These are phyloP conservation scores for Dictyophora rubrovolvata DNA, from an alignment of 768 basidiomycete genomes.

Conservation along the genomic window DNA sequence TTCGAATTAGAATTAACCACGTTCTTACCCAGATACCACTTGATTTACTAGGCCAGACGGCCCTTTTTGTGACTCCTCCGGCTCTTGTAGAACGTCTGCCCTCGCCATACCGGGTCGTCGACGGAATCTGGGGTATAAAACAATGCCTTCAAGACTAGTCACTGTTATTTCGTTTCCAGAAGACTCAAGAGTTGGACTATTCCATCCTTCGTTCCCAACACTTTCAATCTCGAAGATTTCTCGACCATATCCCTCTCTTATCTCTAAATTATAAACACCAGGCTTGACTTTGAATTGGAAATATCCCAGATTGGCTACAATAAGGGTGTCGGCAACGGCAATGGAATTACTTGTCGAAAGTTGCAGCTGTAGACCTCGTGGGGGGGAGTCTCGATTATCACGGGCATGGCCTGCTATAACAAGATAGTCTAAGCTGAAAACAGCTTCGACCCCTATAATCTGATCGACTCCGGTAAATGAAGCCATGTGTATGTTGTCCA, in stretches of 20 bases:
- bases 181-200: slow-evolving; percentile 58
- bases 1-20: neutral
- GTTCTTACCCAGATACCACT: slow-evolving; percentile 41
- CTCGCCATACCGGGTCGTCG: slow-evolving; percentile 68
- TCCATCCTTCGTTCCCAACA: slow-evolving; percentile 83
- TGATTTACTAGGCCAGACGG: slow-evolving; percentile 34
- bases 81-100: slow-evolving; percentile 65
- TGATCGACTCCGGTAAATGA: slow-evolving; percentile 49
- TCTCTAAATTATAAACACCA: slow-evolving; percentile 74
- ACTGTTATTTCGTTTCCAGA: slow-evolving; percentile 70
- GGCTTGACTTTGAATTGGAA: slow-evolving; percentile 92
- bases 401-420: slow-evolving; percentile 93
- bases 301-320: slow-evolving; percentile 93
- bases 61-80: slow-evolving; percentile 17
- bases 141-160: slow-evolving; percentile 84
- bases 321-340: slow-evolving; percentile 74
- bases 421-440: slow-evolving; percentile 84
- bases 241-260: slow-evolving; percentile 70
- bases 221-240: slow-evolving; percentile 78
- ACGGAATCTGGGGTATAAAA: slow-evolving; percentile 70
- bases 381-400: slow-evolving; percentile 59
- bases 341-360: slow-evolving; percentile 37
- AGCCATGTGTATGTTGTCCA: slow-evolving; percentile 88
- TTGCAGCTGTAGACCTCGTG: slow-evolving; percentile 87
- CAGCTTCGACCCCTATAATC: slow-evolving; percentile 48